These are phyloP conservation scores for Meredithiella fracta DNA, from an alignment of 2,329 filamentous ascomycete genomes.

Conservation along the genomic window DNA sequence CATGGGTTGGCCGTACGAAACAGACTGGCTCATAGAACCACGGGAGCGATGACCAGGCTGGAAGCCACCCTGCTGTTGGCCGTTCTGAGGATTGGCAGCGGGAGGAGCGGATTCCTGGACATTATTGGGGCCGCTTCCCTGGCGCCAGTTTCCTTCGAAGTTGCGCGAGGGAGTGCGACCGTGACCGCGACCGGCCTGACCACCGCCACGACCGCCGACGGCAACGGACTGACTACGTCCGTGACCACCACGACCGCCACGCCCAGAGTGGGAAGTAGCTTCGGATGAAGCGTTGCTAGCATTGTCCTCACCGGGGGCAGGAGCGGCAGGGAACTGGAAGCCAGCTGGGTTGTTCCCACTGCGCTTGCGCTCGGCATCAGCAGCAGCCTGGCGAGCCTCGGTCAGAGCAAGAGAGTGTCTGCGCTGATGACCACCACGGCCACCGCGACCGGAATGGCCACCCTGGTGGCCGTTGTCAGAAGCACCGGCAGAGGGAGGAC, in stretches of 20 bases:
- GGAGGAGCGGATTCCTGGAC: not conserved
- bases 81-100: conserved; percentile 19
- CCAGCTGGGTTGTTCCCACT: conserved; percentile 53
- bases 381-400: conserved; percentile 94
- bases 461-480: conserved; percentile 50
- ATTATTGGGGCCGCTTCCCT: conserved; percentile 37
- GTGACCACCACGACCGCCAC: conserved; percentile 43
- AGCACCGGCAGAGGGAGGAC: conserved; percentile 80
- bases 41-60: conserved; percentile 83
- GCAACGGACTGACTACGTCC: conserved; percentile 86
- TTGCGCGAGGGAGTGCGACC: conserved; percentile 73
- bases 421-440: conserved; percentile 72
- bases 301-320: conserved; percentile 42
- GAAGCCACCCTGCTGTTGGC: conserved; percentile 49
- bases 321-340: conserved; percentile 82
- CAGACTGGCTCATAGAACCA: conserved; percentile 62
- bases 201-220: conserved; percentile 53
- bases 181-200: conserved; percentile 44
- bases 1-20: conserved; percentile 79
- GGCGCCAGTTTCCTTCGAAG: conserved; percentile 96
- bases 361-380: conserved; percentile 80
- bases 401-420: conserved; percentile 88
- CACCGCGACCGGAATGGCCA: conserved; percentile 56
- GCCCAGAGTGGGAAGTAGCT: conserved; percentile 19
- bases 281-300: conserved; percentile 22